Evolutionary conservation across 768 basidiomycete species (phyloP).

Genomic region (Rhodotorula graminis): DNA sequence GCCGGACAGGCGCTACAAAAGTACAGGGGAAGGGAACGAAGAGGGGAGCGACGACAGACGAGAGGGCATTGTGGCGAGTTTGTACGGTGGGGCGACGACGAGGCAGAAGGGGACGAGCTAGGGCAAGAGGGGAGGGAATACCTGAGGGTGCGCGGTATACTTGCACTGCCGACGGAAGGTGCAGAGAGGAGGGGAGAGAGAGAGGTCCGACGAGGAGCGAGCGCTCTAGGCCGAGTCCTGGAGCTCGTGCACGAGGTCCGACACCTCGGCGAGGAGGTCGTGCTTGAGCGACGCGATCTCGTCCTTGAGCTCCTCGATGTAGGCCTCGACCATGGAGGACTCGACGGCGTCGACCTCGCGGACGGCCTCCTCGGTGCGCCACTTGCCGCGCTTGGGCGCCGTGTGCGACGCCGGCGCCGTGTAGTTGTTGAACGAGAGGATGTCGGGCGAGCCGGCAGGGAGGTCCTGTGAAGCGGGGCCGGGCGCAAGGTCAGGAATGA

Average conservation of each 20-base stretch:
- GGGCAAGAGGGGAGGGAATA: not conserved
- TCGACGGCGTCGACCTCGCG: not conserved
- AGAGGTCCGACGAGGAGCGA: not conserved
- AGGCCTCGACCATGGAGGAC: slow-evolving; percentile 20
- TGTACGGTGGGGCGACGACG: too few relatives aligned
- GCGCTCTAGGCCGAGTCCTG: not conserved
- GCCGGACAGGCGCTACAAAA: too few relatives aligned
- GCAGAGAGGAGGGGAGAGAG: not conserved
- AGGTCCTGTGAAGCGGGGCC: slow-evolving; percentile 28
- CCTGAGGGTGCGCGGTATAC: not conserved
- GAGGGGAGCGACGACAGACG: too few relatives aligned
- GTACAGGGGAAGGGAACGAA: too few relatives aligned
- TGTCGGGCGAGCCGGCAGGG: slow-evolving; percentile 59
- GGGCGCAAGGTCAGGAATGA: not conserved
- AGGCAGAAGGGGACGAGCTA: too few relatives aligned
- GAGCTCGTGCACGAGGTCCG: slow-evolving; percentile 17
- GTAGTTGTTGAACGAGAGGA: slow-evolving; percentile 71
- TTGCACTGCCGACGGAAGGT: not conserved
- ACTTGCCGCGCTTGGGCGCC: slow-evolving; percentile 2
- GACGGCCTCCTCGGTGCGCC: not conserved
- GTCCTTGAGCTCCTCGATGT: slow-evolving; percentile 30
- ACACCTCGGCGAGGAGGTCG: slow-evolving; percentile 26
- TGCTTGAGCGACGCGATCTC: slow-evolving; percentile 13
- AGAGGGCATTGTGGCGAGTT: too few relatives aligned
- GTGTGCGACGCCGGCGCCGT: slow-evolving; percentile 2